Conservation (phyloP, 768 basidiomycete species). For the Phanerodontia chrysosporium region DNA sequence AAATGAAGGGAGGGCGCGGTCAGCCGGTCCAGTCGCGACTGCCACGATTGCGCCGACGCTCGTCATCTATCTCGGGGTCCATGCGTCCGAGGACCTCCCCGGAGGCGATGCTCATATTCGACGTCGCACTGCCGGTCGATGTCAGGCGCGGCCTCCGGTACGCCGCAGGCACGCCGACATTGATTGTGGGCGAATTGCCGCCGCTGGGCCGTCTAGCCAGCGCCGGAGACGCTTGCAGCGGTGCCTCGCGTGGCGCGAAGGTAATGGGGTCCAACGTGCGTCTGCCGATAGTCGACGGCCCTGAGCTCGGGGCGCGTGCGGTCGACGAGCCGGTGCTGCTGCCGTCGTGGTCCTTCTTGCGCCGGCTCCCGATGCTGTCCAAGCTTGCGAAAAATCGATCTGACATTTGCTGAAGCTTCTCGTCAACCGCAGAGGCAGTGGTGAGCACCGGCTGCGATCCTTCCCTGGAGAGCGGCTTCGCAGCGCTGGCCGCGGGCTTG, state of each 20-base stretch:
- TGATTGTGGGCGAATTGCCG: slow-evolving; percentile 3
- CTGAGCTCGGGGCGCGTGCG: slow-evolving; percentile 15
- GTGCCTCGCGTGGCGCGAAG: slow-evolving; percentile 7
- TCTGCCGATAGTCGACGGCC: slow-evolving; percentile 9
- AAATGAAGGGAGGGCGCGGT: background rate
- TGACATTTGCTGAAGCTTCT: slow-evolving; percentile 60
- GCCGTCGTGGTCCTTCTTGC: slow-evolving; percentile 23
- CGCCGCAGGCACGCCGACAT: slow-evolving; percentile 8
- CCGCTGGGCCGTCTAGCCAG: background rate
- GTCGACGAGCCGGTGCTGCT: slow-evolving; percentile 16
- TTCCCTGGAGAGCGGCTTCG: slow-evolving; percentile 13
- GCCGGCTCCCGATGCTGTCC: slow-evolving; percentile 44
- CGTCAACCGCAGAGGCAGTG: slow-evolving; percentile 63
- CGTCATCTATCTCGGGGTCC: slow-evolving; percentile 35
- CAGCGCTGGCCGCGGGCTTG: slow-evolving; percentile 21
- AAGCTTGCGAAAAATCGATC: slow-evolving; percentile 62
- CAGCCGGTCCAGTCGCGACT: background rate
- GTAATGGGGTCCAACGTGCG: slow-evolving; percentile 7
- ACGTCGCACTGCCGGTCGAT: slow-evolving; percentile 30
- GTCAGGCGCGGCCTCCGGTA: slow-evolving; percentile 25
- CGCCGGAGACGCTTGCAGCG: background rate
- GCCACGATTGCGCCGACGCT: slow-evolving; percentile 3
- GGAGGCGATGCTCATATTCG: slow-evolving; percentile 39
- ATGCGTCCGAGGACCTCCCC: slow-evolving; percentile 54
- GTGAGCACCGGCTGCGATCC: slow-evolving; percentile 52